Evolutionary conservation across 345 rosid species (phyloP), one percentile per base, ranked within the genome.

Genomic region (Cardamine occulta): DNA sequence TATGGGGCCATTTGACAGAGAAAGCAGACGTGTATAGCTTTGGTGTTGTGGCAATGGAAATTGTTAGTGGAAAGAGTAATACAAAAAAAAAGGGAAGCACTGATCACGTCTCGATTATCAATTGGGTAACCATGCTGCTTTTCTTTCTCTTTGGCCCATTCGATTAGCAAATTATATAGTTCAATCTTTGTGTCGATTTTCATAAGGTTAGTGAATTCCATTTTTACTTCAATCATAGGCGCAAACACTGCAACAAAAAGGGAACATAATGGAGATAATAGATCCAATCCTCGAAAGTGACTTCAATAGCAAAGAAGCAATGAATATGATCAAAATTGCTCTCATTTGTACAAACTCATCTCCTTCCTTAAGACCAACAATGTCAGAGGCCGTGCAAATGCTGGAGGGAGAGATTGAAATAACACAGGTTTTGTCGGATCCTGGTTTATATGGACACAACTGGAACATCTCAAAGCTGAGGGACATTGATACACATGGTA

Each of bases 21-120:
- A 85, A 81, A 59, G 88, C 82, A 67, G 86, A 85, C 35, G 86
- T 82, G 15, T 85, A 85, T 35, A 85, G 88, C 56, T 81, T 82
- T 7, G 84, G 88, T 4, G 64, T 85, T 15, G 74, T 83, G 44
- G 79, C 86, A 8, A 67, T 85, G 74, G 84, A 85, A 61, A 77
- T 82, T 54, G 86, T 83, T 49, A 82, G 83, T 34, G 84, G 86
- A 1, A 68, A 65, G 68, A 66, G 69, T 45, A 80, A 80, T 51
- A 68, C n/a, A 1, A 74, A 55, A 53, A 34, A 63, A 0, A 67
- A 42, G 1, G 77, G 79, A 28, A 69, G 5, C 11, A 29, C 1
- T 47, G 68, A 79, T 18, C 60, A 52, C 10, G 19, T 69, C 10
- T 74, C 84, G 4, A 85, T 85, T 76, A 76, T 83, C 10, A 75